Base-by-base conservation (phyloP, 2,329 filamentous ascomycete species). In the Neonectria magnoliae region DNA sequence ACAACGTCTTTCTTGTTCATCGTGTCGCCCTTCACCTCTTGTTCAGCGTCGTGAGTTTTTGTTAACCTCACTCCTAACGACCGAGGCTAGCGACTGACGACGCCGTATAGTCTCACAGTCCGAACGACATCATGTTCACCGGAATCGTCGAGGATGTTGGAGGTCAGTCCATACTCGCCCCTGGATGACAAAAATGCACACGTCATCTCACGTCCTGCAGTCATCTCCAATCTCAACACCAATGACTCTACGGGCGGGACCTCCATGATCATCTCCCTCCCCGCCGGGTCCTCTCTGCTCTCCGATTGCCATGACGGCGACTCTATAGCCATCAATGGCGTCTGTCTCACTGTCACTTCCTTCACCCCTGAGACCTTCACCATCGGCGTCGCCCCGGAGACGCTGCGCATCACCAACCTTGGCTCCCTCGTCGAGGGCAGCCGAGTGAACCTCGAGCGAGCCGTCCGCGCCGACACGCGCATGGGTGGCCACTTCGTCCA, bases 401-500 rank as follows among this genome's bases (percentile, higher is more conserved):
- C 96, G 16, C 89, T 99, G 60, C 94, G 96, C 63, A 89, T 97
- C 62, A 99, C 97, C 64, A 97, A 98, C 81, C 89, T 99, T n/a
- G 95, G 94, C 67, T 83, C 83, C 20, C 85, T 99, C 57, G 80
- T 82, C 52, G 77, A 88, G 65, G 84, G 84, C 45, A 91, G 90
- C 65, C 84, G 83, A 22, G 94, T 98, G 70, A 99, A 99, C 80
- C 90, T 99, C 57, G 96, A 99, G 84, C 90, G 96, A 16, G 95
- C 96, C 4, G 94, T 99, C 58, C 91, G 92, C 18, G 93, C 94
- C 5, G 88, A 92, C 74, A 98, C 95, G 50, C 93, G 96, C 60
- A 98, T 99, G 93, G 96, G 97, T 51, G 96, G 96, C 0, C 96
- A 99, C 82, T 97, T 98, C 75, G 95, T 98, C 33, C 97, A 99